Percentiles rank a stretch among this genome's conserved stretches.
phyloP scores from a whole-genome alignment of 2,329 filamentous ascomycete species.

The Calonectria hongkongensis region DNA sequence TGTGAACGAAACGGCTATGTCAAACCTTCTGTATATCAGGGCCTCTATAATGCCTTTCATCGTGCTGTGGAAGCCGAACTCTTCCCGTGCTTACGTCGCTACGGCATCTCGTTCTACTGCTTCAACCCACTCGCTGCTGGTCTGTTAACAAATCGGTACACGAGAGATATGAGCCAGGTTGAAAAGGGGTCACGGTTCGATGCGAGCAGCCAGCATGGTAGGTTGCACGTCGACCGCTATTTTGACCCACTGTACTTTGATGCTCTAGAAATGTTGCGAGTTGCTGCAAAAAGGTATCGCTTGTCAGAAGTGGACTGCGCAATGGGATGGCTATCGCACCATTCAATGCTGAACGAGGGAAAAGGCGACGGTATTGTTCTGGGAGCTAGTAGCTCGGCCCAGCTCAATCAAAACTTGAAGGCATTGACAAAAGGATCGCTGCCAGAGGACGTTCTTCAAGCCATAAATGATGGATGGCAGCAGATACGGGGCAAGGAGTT shows the following conservation, averaged over 20 bases:
- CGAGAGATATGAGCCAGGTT: not conserved
- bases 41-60: not conserved
- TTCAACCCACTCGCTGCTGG: constrained; percentile 1
- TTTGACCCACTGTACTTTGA: not conserved
- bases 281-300: not conserved
- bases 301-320: not conserved
- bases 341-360: not conserved
- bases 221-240: not conserved
- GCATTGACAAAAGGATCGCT: not conserved
- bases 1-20: constrained; percentile 4
- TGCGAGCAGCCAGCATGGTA: constrained; percentile 4
- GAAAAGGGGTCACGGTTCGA: not conserved
- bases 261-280: not conserved
- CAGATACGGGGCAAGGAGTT: not conserved
- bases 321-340: constrained; percentile 1
- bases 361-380: not conserved
- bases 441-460: not conserved
- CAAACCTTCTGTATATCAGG: constrained; percentile 3
- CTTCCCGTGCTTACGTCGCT: not conserved
- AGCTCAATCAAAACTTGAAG: not conserved
- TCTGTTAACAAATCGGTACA: not conserved
- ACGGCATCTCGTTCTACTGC: not conserved
- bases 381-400: not conserved
- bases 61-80: constrained; percentile 1
- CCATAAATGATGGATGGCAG: not conserved